Evolutionary conservation across 2,329 filamentous ascomycete species (phyloP).

Genomic region (Fusarium sp.): DNA sequence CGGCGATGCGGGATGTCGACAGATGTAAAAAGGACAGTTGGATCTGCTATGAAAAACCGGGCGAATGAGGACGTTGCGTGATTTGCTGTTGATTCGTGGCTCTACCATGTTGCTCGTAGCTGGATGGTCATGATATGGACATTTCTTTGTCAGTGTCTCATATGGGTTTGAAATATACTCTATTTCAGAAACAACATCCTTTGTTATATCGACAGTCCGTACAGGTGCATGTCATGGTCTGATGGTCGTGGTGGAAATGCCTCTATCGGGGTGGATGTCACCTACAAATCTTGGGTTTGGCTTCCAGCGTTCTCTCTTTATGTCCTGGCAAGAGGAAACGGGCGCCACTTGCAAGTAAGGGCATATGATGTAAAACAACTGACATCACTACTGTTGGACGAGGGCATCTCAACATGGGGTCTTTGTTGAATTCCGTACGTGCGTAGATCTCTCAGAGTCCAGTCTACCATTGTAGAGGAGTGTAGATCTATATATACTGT

Average conservation of each 20-base stretch:
- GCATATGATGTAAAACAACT: accelerated
- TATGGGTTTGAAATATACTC: not conserved
- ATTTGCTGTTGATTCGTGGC: accelerated
- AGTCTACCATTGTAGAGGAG: not conserved
- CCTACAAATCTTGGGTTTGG: not conserved
- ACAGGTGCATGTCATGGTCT: no score
- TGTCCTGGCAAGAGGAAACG: not conserved
- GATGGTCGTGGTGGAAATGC: accelerated
- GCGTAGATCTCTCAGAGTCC: not conserved
- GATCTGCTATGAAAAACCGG: not conserved
- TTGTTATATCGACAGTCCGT: not conserved
- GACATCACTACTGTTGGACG: accelerated
- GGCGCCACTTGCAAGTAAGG: not conserved
- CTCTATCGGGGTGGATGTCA: not conserved
- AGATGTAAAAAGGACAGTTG: not conserved
- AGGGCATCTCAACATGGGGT: not conserved
- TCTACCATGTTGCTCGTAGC: not conserved
- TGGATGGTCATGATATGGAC: not conserved
- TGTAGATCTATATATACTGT: not conserved
- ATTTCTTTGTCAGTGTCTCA: not conserved
- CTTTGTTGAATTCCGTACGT: accelerated
- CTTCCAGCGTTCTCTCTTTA: not conserved
- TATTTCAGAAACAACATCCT: not conserved
- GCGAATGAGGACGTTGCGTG: accelerated
- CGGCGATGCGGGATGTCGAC: not conserved